Evolutionary conservation across 441 rosid genomes (phyloP).

Genomic region (Erodium trifolium): DNA sequence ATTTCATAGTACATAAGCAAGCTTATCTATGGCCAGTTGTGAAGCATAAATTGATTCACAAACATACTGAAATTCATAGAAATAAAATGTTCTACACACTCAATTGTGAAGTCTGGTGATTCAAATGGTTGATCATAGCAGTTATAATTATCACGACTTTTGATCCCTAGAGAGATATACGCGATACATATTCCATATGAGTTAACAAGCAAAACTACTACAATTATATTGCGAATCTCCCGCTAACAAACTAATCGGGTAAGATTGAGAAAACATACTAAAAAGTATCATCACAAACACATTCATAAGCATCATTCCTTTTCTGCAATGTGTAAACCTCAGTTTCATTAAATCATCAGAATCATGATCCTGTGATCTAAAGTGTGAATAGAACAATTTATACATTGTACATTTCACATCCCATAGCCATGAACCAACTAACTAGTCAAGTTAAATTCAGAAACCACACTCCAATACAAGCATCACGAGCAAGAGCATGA

Average conservation of each 20-base stretch:
- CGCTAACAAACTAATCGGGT: not conserved
- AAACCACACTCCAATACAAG: not conserved
- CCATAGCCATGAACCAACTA: not conserved
- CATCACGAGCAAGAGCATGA: not conserved
- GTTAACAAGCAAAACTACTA: not conserved
- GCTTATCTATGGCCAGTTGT: not conserved
- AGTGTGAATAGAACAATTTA: not conserved
- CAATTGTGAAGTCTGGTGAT: not conserved
- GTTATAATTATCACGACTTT: not conserved
- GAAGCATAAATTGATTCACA: conserved; percentile 1
- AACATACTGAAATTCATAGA: not conserved
- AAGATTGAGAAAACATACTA: conserved; percentile 4
- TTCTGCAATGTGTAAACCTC: not conserved
- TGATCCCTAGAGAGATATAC: not conserved
- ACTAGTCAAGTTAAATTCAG: not conserved
- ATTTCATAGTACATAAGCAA: not conserved
- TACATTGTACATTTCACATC: not conserved
- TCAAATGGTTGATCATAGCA: not conserved
- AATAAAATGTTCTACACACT: not conserved
- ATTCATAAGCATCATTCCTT: not conserved
- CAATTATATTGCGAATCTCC: not conserved
- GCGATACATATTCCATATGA: not conserved
- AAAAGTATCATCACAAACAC: not conserved
- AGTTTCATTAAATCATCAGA: not conserved
- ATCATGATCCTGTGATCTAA: not conserved